Percentiles rank a stretch among this genome's conserved stretches.
Conservation (phyloP, 2,329 filamentous ascomycete species). For the Alternaria triticimaculans region DNA sequence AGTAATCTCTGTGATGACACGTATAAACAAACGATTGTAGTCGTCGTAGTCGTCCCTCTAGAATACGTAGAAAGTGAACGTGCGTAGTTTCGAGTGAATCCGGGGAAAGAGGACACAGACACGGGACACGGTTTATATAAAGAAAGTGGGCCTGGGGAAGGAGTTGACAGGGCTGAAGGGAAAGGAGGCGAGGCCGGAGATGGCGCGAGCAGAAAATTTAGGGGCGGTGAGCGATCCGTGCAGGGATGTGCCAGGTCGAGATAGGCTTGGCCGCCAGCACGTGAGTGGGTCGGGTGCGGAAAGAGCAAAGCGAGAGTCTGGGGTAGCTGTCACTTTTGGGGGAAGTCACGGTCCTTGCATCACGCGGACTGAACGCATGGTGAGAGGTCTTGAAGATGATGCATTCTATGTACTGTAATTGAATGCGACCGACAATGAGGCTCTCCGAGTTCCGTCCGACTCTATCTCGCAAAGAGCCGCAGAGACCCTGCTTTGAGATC, state of each 20-base stretch:
- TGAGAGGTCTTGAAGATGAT: too few relatives aligned
- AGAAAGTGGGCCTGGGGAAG: conserved; percentile 14
- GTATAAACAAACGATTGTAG: conserved; percentile 9
- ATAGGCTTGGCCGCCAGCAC: conserved; percentile 3
- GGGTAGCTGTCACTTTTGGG: background rate
- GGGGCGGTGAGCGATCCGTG: conserved; percentile 28
- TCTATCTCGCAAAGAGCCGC: conserved; percentile 9
- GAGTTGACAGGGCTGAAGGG: conserved; percentile 2
- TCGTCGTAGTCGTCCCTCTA: background rate
- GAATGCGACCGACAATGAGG: background rate
- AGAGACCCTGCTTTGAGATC: conserved; percentile 7
- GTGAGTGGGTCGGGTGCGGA: background rate
- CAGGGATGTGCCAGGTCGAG: conserved; percentile 5
- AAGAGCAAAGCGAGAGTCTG: background rate
- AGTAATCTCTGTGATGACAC: conserved; percentile 1
- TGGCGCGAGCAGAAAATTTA: conserved; percentile 9
- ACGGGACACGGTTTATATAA: conserved; percentile 19
- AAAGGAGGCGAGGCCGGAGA: conserved; percentile 14
- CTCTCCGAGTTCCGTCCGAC: conserved; percentile 1
- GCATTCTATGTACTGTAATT: background rate
- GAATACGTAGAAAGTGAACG: background rate
- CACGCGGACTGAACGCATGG: background rate
- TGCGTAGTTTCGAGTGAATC: conserved; percentile 1
- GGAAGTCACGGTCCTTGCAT: background rate
- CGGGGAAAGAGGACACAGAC: conserved; percentile 8